Base-by-base conservation (phyloP, 2,329 filamentous ascomycete species). In the Hymenoscyphus repandus region DNA sequence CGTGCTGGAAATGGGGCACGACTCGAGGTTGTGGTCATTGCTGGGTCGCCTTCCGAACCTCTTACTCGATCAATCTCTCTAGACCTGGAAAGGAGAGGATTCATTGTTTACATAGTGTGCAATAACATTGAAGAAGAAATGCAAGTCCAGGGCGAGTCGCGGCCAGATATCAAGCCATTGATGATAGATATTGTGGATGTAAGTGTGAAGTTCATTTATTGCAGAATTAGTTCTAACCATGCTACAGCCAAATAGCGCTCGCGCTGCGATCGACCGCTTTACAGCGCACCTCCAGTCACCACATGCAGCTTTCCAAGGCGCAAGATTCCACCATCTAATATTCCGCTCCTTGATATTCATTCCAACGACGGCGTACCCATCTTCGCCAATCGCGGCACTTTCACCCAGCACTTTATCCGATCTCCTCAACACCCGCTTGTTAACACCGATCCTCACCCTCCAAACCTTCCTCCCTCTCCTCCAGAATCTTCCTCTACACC, bases 91-190 rank as follows among this genome's bases (percentile, higher is more conserved):
- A 78, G 90, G 53, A 82, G 90, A 57, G 93, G 93, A 4, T 97
- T 95, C 68, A 88, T 97, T 54, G 89, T 97, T 50, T 99, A 90
- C 68, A 77, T 99, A 53, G 88, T 95, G 1, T 92, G 90, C 62
- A 86, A 83, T 57, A 89, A 83, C n/a, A 72, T 83, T 52, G 88
- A 96, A 62, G 92, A 97, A 59, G 90, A 97, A 67, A 76, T 84
- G 33, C 72, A 86, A 56, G 83, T 97, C 12, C 81, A 88, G 53
- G 79, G 81, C 53, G 80, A 95, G 67, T 79, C 83, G n/a, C 78
- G 90, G 55, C 76, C 83, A 6, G 93, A 97, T 65, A 86, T 97
- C 57, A 81, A 86, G 56, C 83, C 92, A 6, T 72, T 99, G 51
- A 82, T 82, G 65, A 78, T 97, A 56, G 90, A 97, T 63, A 82